These are phyloP conservation scores for Phytophthora podocarpi DNA, from an alignment of 352 stramenopile genomes.

Conservation along the genomic window DNA sequence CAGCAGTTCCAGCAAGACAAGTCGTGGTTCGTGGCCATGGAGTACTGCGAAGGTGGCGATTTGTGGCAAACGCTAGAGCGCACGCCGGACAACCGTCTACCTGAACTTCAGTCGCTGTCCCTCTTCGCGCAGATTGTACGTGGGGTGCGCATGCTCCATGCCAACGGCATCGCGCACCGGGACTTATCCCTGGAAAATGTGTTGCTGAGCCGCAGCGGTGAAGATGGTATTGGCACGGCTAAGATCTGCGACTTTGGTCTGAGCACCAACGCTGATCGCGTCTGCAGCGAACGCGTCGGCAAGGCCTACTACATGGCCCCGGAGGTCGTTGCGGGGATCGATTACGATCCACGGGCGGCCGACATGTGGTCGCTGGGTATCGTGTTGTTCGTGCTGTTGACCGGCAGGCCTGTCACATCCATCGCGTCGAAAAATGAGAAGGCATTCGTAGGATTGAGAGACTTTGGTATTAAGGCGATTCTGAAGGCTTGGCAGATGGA, in stretches of 20 bases:
- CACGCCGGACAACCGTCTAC: slow-evolving; percentile 9
- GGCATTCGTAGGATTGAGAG: neutral
- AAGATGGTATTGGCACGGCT: neutral
- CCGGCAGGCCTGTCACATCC: slow-evolving; percentile 41
- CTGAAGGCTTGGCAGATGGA: neutral
- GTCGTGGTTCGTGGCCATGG: slow-evolving; percentile 45
- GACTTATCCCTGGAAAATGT: slow-evolving; percentile 76
- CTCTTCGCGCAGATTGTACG: slow-evolving; percentile 51
- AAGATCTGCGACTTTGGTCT: slow-evolving; percentile 54
- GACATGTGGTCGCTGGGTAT: slow-evolving; percentile 64
- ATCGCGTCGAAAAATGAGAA: slow-evolving; percentile 14
- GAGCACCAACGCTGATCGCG: slow-evolving; percentile 33
- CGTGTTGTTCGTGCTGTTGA: slow-evolving; percentile 64
- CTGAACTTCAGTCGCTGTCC: slow-evolving; percentile 14
- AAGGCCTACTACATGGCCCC: slow-evolving; percentile 70
- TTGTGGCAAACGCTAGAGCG: slow-evolving; percentile 34
- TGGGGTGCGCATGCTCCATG: slow-evolving; percentile 48
- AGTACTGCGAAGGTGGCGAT: slow-evolving; percentile 51
- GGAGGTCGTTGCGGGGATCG: slow-evolving; percentile 37
- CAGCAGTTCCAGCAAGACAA: slow-evolving; percentile 36
- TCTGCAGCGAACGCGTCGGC: slow-evolving; percentile 38
- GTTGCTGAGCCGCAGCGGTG: slow-evolving; percentile 37
- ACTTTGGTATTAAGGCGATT: neutral
- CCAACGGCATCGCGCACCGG: slow-evolving; percentile 45
- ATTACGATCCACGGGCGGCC: slow-evolving; percentile 45